Base-by-base conservation (phyloP, 306 rosid genomes). In the Adenanthera pavonina region DNA sequence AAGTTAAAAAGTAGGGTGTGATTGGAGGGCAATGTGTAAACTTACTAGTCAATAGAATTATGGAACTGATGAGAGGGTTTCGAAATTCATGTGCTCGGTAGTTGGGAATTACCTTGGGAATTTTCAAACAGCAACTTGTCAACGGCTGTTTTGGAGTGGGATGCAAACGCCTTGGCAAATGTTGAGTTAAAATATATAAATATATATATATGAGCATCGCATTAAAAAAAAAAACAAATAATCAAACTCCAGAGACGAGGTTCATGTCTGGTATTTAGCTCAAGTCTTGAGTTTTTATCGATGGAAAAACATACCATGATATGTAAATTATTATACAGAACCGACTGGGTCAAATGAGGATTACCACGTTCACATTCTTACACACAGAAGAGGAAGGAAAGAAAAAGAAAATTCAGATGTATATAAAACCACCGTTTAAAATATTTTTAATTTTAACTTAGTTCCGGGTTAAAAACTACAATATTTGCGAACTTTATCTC, bases 1-100 rank as follows among this genome's bases (percentile, higher is more conserved):
- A 84, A 81, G 74, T 75, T 7, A 82, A 83, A 76, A 79, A 80
- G 87, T 69, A 80, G 77, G 40, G 69, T 57, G 70, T 78, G 70
- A 70, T 78, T 7, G 74, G 72, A 75, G 71, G 41, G 75, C 49
- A 57, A 71, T 68, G 74, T 33, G 40, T 86, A 78, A 70, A 78
- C 62, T 66, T 57, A 81, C 38, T 3, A 11, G 67, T 62, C 65
- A 47, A n/a, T 1, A 74, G 61, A 59, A 8, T 25, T 78, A 69
- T 16, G 70, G 82, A 76, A 79, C 53, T 7, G 78, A 81, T 1
- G 5, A 25, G 36, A 46, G 56, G 79, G 82, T 70, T 67, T 80
- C 7, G 62, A 52, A 79, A 81, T 62, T 59, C 88, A 59, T 80
- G 74, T 67, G 83, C 12, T 79, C 64, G 69, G 83, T 70, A 59